Base-by-base conservation (phyloP, 108 stramenopile species). In the Epithemia pelagica region DNA sequence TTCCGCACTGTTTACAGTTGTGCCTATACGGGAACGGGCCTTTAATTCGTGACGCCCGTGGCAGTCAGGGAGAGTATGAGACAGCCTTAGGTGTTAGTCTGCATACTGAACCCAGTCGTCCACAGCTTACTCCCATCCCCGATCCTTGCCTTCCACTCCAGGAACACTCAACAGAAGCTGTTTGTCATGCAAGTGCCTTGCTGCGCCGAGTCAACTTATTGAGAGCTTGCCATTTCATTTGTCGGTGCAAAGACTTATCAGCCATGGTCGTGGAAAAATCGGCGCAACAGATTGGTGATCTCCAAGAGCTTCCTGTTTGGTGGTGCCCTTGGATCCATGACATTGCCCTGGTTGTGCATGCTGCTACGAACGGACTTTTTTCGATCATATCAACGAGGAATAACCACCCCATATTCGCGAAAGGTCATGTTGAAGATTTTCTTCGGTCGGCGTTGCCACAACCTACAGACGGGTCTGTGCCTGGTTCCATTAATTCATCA, bases 261-360 rank as follows among this genome's bases (percentile, higher is more conserved):
- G 58, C 33, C 0, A 2, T 60, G 0, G 37, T 62, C 2, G 19
- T 75, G 29, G 60, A 68, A 2, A 61, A 32, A 26, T 32, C 73
- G 21, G 27, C 69, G 20, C 51, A 53, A 33, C 33, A 71, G 55
- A 62, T 86, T 70, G 64, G 74, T 54, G 74, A 74, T 24, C 78
- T 85, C 72, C 56, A 70, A 18, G 91, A 80, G 28, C 69, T 92
- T 15, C 91, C 91, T 20, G 70, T 87, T 23, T 92, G 91, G 91
- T 92, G 91, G 91, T 84, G 86, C 61, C 91, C 91, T 25, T 82
- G 78, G 83, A 79, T 89, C 55, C 91, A 92, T 52, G 91, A 92
- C 70, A 65, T 79, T 27, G 86, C 74, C 8, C 65, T 92, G 18
- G 73, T 92, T 22, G 75, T 86, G 20, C 75, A 84, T 52, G 84